These are phyloP conservation scores for Aspergillus sp. DNA, from an alignment of 2,329 filamentous ascomycete species.

Conservation along the genomic window DNA sequence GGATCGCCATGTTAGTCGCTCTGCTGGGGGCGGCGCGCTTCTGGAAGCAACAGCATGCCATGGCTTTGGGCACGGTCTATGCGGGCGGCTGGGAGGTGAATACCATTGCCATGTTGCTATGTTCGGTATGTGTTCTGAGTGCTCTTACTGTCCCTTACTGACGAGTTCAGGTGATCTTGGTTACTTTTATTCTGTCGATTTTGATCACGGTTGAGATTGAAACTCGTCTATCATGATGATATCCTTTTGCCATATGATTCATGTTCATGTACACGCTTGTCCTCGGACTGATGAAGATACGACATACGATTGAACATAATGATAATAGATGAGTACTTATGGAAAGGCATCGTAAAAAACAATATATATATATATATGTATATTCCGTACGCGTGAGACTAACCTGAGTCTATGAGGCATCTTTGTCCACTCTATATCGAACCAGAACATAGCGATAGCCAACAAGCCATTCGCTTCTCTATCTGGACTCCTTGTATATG, in stretches of 20 bases:
- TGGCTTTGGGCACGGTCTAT: constrained; percentile 56
- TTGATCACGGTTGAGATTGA: constrained; percentile 12
- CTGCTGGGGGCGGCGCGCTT: constrained; percentile 58
- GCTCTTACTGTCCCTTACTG: not conserved
- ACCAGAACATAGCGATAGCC: no score
- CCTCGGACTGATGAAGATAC: no score
- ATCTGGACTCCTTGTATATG: no score
- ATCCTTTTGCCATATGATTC: not conserved
- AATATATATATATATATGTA: no score
- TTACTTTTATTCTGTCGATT: constrained; percentile 14
- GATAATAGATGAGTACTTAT: no score
- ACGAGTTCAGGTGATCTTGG: constrained; percentile 12
- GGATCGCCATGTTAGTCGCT: constrained; percentile 52
- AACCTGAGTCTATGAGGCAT: no score
- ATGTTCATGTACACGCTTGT: no score
- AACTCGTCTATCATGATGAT: not conserved
- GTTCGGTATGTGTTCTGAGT: constrained; percentile 45
- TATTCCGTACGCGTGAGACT: no score
- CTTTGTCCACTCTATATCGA: no score
- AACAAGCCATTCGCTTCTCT: no score
- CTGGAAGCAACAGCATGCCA: constrained; percentile 59
- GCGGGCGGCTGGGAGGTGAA: constrained; percentile 60
- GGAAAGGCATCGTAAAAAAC: no score
- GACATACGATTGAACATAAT: no score
- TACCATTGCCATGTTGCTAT: constrained; percentile 44